Percentiles rank a stretch among this genome's conserved stretches.
These are phyloP conservation scores for Canavalia gladiata DNA, from an alignment of 306 rosid genomes.

Conservation along the genomic window DNA sequence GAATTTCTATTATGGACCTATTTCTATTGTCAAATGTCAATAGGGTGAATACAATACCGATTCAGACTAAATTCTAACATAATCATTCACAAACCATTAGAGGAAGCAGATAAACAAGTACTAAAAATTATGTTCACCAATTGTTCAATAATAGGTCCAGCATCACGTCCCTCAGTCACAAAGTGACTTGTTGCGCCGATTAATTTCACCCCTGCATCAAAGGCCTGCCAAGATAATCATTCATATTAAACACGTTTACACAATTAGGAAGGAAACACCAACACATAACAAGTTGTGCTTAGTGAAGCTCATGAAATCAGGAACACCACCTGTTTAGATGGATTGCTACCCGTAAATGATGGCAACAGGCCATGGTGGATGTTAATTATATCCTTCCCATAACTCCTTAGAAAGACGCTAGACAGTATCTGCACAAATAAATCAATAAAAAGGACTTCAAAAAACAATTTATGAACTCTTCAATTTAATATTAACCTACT, in stretches of 20 bases:
- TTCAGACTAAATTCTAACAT: background rate
- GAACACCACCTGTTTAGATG: slow-evolving; percentile 70
- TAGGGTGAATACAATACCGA: too few species aligned
- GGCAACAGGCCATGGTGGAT: slow-evolving; percentile 89
- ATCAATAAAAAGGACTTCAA: background rate
- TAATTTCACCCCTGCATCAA: slow-evolving; percentile 84
- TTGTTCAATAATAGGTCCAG: slow-evolving; percentile 85
- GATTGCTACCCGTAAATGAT: slow-evolving; percentile 77
- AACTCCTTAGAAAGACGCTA: slow-evolving; percentile 63
- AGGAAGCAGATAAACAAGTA: slow-evolving; percentile 14
- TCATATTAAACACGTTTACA: slow-evolving; percentile 51
- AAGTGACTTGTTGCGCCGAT: slow-evolving; percentile 85
- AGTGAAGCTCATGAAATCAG: slow-evolving; percentile 8
- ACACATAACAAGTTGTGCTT: slow-evolving; percentile 24
- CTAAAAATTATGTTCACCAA: slow-evolving; percentile 58
- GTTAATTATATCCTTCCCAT: slow-evolving; percentile 82
- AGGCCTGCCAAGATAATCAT: slow-evolving; percentile 73
- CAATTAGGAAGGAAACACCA: slow-evolving; percentile 47
- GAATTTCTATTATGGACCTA: background rate
- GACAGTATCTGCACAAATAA: slow-evolving; percentile 68
- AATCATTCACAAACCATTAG: background rate
- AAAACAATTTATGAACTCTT: background rate
- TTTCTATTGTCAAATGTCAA: background rate
- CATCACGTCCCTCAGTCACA: slow-evolving; percentile 81
- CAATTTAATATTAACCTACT: background rate